These are phyloP conservation scores for Ustilago nuda DNA, from an alignment of 1,284 basidiomycete genomes.

Conservation along the genomic window DNA sequence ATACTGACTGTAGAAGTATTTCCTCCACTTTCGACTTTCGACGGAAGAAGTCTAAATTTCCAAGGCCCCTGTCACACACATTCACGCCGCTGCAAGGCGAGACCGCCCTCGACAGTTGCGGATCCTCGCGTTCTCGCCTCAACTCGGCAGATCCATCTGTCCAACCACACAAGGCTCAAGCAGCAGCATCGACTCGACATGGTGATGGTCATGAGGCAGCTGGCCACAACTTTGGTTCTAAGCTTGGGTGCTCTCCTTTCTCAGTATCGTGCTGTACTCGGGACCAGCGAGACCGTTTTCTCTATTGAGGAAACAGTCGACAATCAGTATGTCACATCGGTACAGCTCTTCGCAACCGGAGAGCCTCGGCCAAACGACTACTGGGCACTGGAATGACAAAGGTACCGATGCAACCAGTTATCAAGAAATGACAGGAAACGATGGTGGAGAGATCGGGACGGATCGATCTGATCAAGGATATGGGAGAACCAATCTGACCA, in stretches of 20 bases:
- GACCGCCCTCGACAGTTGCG: no score
- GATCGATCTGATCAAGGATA: no score
- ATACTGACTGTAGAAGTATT: neutral
- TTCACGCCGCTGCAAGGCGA: conserved; percentile 1
- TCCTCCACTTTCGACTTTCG: neutral
- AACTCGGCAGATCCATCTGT: no score
- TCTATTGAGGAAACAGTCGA: conserved; percentile 3
- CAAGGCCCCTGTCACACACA: conserved; percentile 1
- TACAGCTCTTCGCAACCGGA: conserved; percentile 6
- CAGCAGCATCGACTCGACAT: neutral
- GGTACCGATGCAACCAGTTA: no score
- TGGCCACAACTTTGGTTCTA: neutral
- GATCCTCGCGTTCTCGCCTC: no score
- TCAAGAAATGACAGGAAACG: no score
- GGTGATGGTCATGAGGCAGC: neutral
- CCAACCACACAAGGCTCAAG: no score
- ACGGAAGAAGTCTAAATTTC: neutral
- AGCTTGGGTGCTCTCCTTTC: neutral
- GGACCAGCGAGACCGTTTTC: conserved; percentile 15
- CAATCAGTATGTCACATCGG: conserved; percentile 5
- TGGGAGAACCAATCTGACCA: no score
- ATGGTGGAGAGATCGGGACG: no score
- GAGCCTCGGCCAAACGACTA: conserved; percentile 20
- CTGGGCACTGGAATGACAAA: conserved; percentile 22
- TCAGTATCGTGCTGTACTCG: conserved; percentile 19